Percentiles rank a stretch among this genome's conserved stretches.
Conservation (phyloP, 345 rosid genomes). For the Populus ilicifolia region DNA sequence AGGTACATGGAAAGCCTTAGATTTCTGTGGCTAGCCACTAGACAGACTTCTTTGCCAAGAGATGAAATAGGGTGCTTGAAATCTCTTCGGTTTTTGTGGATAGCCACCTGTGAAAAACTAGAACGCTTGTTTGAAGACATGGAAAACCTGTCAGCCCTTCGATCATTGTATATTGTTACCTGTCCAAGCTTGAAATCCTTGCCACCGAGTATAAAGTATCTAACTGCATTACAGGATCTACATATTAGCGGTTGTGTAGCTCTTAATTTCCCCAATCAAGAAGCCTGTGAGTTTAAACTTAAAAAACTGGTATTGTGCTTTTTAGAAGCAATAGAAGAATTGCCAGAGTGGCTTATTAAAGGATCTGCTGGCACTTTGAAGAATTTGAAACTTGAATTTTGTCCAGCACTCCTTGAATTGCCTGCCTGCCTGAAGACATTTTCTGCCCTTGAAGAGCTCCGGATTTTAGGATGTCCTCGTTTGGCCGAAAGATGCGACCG, state of each 20-base stretch:
- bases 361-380: neutral
- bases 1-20: conserved; percentile 23
- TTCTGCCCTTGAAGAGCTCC: neutral
- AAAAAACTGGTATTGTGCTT: neutral
- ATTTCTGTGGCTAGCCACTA: conserved; percentile 17
- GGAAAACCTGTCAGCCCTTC: conserved; percentile 9
- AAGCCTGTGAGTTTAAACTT: neutral
- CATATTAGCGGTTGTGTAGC: conserved; percentile 4
- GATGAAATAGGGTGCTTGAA: conserved; percentile 19
- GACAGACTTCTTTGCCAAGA: conserved; percentile 12
- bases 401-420: neutral
- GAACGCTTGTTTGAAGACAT: conserved; percentile 17
- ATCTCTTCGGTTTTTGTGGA: conserved; percentile 17
- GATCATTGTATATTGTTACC: neutral
- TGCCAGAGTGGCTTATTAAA: neutral
- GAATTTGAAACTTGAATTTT: neutral
- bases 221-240: conserved; percentile 17
- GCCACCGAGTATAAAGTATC: conserved; percentile 5
- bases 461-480: neutral
- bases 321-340: neutral
- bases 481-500: neutral
- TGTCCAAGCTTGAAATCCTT: conserved; percentile 15
- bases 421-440: neutral
- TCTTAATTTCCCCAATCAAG: conserved; percentile 11
- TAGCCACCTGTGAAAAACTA: conserved; percentile 12